These are phyloP conservation scores for Coniella lustricola DNA, from an alignment of 2,329 filamentous ascomycete genomes.

Conservation along the genomic window DNA sequence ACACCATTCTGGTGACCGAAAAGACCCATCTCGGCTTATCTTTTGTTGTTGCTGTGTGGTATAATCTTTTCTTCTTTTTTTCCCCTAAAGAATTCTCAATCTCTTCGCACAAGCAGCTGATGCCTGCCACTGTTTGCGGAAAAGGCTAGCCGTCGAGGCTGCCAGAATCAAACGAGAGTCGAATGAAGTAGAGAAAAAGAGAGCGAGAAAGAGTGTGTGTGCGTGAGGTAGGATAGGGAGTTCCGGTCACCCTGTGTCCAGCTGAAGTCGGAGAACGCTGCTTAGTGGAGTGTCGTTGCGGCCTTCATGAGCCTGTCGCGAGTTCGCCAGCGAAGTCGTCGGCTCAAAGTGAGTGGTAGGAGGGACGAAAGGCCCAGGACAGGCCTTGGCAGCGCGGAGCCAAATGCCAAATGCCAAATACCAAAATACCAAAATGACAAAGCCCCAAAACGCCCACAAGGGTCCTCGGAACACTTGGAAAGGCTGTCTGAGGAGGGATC, in stretches of 20 bases:
- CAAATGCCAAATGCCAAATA: too few species aligned
- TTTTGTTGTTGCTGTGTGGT: background rate
- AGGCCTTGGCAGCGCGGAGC: background rate
- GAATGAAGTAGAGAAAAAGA: constrained; percentile 9
- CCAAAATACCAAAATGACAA: too few species aligned
- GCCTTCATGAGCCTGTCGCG: constrained; percentile 26
- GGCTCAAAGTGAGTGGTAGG: constrained; percentile 21
- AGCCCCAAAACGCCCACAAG: too few species aligned
- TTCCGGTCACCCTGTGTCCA: constrained; percentile 8
- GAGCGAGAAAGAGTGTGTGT: too few species aligned
- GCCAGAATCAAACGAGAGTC: constrained; percentile 17
- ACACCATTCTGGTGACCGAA: constrained; percentile 54
- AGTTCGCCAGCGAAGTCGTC: constrained; percentile 28
- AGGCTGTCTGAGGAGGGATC: too few species aligned
- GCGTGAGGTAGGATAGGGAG: constrained; percentile 16
- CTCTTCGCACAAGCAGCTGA: constrained; percentile 12
- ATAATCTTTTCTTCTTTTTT: background rate
- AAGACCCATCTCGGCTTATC: constrained; percentile 53
- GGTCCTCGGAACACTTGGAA: too few species aligned
- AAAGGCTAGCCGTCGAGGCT: constrained; percentile 18
- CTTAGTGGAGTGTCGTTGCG: constrained; percentile 8
- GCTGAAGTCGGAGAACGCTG: constrained; percentile 3
- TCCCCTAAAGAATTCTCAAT: background rate
- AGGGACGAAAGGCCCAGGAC: constrained; percentile 7
- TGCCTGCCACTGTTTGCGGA: constrained; percentile 12